Percentiles rank a stretch among this genome's conserved stretches.
These are phyloP conservation scores for Puccinia novopanici DNA, from an alignment of 1,284 basidiomycete species.

Conservation along the genomic window DNA sequence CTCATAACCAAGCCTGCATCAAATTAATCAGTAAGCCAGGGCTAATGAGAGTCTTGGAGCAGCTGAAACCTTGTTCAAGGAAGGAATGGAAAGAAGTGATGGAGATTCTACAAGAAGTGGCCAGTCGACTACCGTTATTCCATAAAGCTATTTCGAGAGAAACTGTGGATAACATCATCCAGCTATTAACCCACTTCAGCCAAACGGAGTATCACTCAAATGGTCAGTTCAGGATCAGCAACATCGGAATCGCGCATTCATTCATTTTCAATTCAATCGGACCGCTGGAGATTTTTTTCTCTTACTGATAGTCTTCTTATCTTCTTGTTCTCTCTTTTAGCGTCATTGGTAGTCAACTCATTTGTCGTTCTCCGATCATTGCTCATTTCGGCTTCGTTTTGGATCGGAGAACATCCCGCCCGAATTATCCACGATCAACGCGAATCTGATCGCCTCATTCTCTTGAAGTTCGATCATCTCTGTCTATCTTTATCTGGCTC, in stretches of 20 bases:
- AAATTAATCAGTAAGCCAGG: constrained; percentile 40
- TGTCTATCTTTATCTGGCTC: neutral
- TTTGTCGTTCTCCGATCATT: constrained; percentile 12
- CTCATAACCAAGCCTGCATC: constrained; percentile 41
- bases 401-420: neutral
- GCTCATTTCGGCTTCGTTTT: constrained; percentile 22
- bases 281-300: neutral
- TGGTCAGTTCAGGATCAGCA: neutral
- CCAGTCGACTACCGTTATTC: constrained; percentile 24
- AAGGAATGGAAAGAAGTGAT: constrained; percentile 21
- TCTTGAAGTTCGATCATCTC: constrained; percentile 6
- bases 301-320: neutral
- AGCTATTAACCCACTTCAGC: constrained; percentile 12
- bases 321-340: neutral
- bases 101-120: constrained; percentile 26
- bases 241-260: neutral
- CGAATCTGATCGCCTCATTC: constrained; percentile 7
- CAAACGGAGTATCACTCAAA: neutral
- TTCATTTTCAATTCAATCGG: neutral
- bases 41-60: constrained; percentile 37
- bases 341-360: neutral
- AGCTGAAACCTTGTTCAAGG: constrained; percentile 24
- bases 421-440: neutral
- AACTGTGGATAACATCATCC: constrained; percentile 23
- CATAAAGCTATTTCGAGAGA: constrained; percentile 23